Evolutionary conservation across 2,329 filamentous ascomycete species (phyloP).

Genomic region (Furcasterigmium sp.): DNA sequence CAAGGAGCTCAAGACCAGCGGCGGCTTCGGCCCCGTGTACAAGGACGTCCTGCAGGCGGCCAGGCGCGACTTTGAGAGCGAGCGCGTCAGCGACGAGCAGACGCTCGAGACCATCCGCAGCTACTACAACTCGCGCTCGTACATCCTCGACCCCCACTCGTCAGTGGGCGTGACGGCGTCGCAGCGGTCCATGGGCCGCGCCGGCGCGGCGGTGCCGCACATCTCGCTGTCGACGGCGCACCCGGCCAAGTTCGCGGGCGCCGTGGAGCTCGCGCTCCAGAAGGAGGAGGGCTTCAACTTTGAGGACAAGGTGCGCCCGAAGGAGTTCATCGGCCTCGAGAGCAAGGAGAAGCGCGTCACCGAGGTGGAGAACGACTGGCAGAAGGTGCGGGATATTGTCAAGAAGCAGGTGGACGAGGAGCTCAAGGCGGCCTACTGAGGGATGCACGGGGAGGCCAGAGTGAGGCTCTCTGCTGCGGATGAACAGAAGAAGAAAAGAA

Average conservation of each 20-base stretch:
- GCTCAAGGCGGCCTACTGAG: slow-evolving; percentile 24
- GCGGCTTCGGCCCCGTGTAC: slow-evolving; percentile 76
- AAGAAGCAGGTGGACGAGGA: slow-evolving; percentile 67
- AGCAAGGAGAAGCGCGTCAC: slow-evolving; percentile 69
- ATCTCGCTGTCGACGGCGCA: slow-evolving; percentile 91
- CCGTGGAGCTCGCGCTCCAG: slow-evolving; percentile 74
- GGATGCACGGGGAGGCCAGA: too few species aligned
- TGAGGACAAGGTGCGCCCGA: slow-evolving; percentile 65
- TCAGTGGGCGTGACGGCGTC: slow-evolving; percentile 81
- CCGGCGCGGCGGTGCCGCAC: slow-evolving; percentile 52
- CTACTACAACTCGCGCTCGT: slow-evolving; percentile 54
- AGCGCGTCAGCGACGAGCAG: slow-evolving; percentile 62
- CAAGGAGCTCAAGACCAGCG: slow-evolving; percentile 70
- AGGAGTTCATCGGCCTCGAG: slow-evolving; percentile 77
- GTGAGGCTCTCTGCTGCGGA: too few species aligned
- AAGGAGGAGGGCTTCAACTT: slow-evolving; percentile 72
- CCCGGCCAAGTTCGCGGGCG: slow-evolving; percentile 87
- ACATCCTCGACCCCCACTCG: slow-evolving; percentile 89
- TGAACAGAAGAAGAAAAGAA: too few species aligned
- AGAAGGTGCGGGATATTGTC: slow-evolving; percentile 70
- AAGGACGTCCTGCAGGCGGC: slow-evolving; percentile 66
- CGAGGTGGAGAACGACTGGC: slow-evolving; percentile 65
- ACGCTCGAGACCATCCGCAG: slow-evolving; percentile 61
- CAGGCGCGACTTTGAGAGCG: slow-evolving; percentile 72
- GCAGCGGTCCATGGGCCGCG: slow-evolving; percentile 57